Percentiles rank a stretch among this genome's conserved stretches.
Evolutionary conservation across 306 rosid genomes (phyloP).

Genomic region (Spatholobus suberectus): DNA sequence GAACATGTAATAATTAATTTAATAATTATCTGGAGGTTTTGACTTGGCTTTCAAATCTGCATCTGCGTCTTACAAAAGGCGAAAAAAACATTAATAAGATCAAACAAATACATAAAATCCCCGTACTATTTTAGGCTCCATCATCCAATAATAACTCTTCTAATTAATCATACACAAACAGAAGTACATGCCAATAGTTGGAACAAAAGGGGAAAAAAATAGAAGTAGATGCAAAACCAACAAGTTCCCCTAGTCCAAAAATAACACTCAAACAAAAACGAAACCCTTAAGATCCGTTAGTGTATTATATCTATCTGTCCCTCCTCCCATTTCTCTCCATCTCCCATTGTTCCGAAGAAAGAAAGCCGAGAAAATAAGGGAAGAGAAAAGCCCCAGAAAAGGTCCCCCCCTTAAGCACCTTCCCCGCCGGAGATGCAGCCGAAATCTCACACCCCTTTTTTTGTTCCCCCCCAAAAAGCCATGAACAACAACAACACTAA

Average conservation of each 20-base stretch:
- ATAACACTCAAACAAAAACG: not conserved
- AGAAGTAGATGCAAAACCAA: not conserved
- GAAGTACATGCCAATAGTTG: not conserved
- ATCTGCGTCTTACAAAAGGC: not conserved
- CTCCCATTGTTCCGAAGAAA: conserved; percentile 1
- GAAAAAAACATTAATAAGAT: not conserved
- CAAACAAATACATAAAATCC: not conserved
- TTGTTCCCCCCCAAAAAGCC: not conserved
- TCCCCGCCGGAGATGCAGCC: conserved; percentile 86
- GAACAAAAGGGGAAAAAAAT: not conserved
- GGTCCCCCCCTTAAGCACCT: conserved; percentile 43
- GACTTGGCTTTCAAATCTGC: conserved; percentile 31
- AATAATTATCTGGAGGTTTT: not conserved
- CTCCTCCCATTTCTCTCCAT: conserved; percentile 52
- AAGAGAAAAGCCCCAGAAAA: conserved; percentile 29
- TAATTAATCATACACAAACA: too few relatives aligned
- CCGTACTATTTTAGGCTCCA: not conserved
- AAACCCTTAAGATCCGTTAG: not conserved
- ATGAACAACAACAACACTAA: conserved; percentile 45
- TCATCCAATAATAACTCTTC: not conserved
- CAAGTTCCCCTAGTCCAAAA: not conserved
- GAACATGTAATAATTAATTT: not conserved
- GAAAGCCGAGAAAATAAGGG: conserved; percentile 44
- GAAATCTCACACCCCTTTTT: conserved; percentile 49
- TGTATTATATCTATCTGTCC: conserved; percentile 23